Base-by-base conservation (phyloP, 129 eudicot species). In the Flaveria sonorensis region DNA sequence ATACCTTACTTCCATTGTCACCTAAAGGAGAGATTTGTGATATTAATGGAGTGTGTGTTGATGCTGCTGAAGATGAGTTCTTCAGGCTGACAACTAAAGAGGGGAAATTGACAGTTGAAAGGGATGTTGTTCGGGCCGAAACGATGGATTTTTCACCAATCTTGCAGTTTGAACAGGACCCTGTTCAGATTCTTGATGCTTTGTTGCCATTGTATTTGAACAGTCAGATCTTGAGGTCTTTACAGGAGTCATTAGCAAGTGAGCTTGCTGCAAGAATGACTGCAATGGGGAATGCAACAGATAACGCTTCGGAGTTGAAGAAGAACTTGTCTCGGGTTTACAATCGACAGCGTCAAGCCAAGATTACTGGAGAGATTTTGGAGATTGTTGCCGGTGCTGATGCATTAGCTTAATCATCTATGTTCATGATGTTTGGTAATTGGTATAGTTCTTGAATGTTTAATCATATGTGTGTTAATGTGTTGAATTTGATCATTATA, bases 181-280 rank as follows among this genome's bases (percentile, higher is more conserved):
- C 91, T 2, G 88, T 78, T 71, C 91, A 87, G 82, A 87, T 87
- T 65, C 82, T 87, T 19, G 91, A 87, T 46, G 91, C 91, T 10
- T 63, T 86, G 82, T 50, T 86, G 83, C 90, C 90, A 11, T 78
- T 86, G 68, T 86, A 86, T 78, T 68, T 86, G 30, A 87, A 87
- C 84, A 87, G 91, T 46, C 91, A 87, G 81, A 84, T 87, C 1
- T 80, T 87, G 72, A 75, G 91, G 79, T 86, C 91, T 14, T 84
- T 87, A 71, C 91, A 87, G 84, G 91, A 87, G 68, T 87, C 91
- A 0, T 72, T 87, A 76, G 91, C 91, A 8, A 87, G 91, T 61
- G 91, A 87, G 82, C 82, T 86, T 5, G 90, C 90, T 2, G 83
- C 90, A 19, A 70, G 90, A 79, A 86, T 86, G 90, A 87, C 85